Evolutionary conservation across 768 basidiomycete species (phyloP), one percentile per base, ranked within the genome.

Genomic region (Xerocomus potaroensis): DNA sequence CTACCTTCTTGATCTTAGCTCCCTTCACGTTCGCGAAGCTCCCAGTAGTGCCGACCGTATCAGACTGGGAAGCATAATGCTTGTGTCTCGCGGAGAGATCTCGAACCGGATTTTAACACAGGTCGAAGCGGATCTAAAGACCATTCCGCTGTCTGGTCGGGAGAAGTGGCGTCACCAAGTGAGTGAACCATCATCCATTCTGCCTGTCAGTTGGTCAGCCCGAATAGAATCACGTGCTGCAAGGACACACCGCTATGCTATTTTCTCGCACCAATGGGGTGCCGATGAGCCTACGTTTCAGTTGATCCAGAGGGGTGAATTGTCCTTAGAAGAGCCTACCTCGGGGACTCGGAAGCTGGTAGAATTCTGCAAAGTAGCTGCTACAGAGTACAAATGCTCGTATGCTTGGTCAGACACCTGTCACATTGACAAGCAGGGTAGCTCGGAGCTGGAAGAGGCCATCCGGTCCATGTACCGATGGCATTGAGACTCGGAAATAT

Each of bases 401-500:
- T 48, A 48, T 16, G 47, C 30, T 18, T 48, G 47, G 47, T 36
- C 34, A 2, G 47, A 48, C 29, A 48, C 47, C 11, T 48, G 47
- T 18, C 42, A 41, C 30, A 48, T 48, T 16, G 35, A 48, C 29
- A 41, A 42, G n/a, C 23, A 42, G 34, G 42, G 47, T 34, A 48
- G 47, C 26, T 41, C 47, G 4, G 40, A 47, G 32, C 27, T 47
- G 33, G 39, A 41, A 35, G 46, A 48, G 34, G 47, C 47, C 2
- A 48, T 48, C 15, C 47, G 47, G 6, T 48, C 47, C 11, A 48
- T 48, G 47, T 48, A 42, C 10, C 33, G 47, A 10, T 48, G 47
- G 47, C 42, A 48, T 16, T 10, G n/a, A 9, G 47, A 41, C 18
- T 41, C 47, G 16, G 36, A 48, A 3, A 31, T 37, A 3, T 48